Conservation (phyloP, 116 monocot species). For the Posidonia oceanica region DNA sequence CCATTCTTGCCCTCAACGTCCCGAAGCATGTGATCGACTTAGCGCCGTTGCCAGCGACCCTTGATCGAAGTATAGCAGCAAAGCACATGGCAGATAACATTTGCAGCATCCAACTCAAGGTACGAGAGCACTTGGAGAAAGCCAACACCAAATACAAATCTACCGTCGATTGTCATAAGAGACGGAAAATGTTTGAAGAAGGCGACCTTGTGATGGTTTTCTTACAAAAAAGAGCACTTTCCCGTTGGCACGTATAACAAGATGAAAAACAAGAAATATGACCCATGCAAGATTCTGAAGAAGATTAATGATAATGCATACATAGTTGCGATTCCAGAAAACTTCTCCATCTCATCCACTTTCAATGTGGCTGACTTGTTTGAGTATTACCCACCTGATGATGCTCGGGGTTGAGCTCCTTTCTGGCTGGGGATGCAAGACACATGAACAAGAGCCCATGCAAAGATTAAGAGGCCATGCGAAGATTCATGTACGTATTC, state of each 20-base stretch:
- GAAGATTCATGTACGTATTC: no score
- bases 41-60: no score
- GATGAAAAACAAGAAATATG: not conserved
- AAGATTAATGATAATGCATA: conserved; percentile 8
- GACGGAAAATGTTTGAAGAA: not conserved
- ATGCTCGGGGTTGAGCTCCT: not conserved
- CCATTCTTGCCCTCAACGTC: not conserved
- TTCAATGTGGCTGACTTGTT: not conserved
- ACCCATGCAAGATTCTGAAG: not conserved
- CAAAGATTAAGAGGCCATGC: no score
- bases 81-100: no score
- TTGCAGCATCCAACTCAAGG: no score
- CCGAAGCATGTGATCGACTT: not conserved
- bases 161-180: no score
- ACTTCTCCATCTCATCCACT: not conserved
- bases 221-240: not conserved
- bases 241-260: not conserved
- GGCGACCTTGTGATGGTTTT: conserved; percentile 5
- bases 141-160: no score
- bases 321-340: not conserved
- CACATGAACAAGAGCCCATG: no score
- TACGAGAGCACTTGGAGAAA: no score
- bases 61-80: no score
- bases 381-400: no score
- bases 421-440: not conserved